Evolutionary conservation across 345 rosid species (phyloP), one percentile per base, ranked within the genome.

Genomic region (Camelina neglecta): DNA sequence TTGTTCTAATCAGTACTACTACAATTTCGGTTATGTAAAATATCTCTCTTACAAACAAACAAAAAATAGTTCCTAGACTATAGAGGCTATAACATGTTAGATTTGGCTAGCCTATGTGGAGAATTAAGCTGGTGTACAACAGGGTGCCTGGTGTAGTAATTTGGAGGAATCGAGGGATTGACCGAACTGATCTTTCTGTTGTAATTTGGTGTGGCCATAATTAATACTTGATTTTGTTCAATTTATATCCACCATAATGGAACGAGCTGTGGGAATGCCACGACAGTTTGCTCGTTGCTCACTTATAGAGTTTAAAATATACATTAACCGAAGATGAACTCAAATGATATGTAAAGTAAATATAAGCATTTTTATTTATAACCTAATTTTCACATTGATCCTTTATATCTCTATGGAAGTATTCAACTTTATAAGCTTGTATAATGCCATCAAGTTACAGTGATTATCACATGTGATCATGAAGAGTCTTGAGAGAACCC

Each of bases 401-500:
- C 56, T 45, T 73, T 45, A 54, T 15, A 0, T 33, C 49, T 20
- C 29, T 56, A 44, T 33, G 13, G 23, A 11, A 42, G 24, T 23
- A 36, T 36, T 60, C 67, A 49, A 62, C 42, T 62, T 50, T 18
- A 18, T 18, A 18, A 18, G 18, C 18, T 18, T 18, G 18, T 18
- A 18, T 18, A 18, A 18, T 18, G 18, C 18, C 18, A 18, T n/a
- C 11, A 72, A 51, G 29, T 41, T 29, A 35, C 7, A 63, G 35
- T 29, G 47, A 54, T 6, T 11, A 63, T 29, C 62, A 53, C 49
- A 67, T 51, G 74, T 51, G 47, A 68, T 75, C 51, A 72, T 58
- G 62, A 72, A 39, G 67, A 79, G 42, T 84, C 80, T 75, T 72
- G 29, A 69, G 80, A 82, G 78, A 85, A 79, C 24, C 87, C 86